Evolutionary conservation across 2,329 filamentous ascomycete genomes (phyloP).

Genomic region (Xylogone sp.): DNA sequence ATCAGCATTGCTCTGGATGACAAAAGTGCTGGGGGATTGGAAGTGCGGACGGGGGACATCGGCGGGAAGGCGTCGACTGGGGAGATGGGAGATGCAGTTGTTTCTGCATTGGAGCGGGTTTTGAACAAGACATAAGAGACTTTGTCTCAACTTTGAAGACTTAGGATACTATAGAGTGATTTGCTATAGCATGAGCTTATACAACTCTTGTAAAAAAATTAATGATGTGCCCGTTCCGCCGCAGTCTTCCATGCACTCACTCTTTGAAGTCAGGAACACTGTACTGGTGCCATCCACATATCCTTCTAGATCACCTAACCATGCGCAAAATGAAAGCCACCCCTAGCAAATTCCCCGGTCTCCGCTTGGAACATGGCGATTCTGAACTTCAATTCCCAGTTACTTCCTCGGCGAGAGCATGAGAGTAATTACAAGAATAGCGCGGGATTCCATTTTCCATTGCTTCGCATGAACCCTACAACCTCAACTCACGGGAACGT

Average conservation of each 20-base stretch:
- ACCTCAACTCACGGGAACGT: background rate
- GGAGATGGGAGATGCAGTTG: background rate
- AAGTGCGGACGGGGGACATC: slow-evolving; percentile 75
- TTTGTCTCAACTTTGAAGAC: too few species aligned
- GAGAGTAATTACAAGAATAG: background rate
- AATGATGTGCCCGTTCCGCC: background rate
- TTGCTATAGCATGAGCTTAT: background rate
- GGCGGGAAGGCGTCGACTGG: slow-evolving; percentile 50
- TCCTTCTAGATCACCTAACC: background rate
- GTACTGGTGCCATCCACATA: background rate
- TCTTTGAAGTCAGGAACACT: background rate
- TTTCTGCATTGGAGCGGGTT: background rate
- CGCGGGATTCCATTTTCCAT: too few species aligned
- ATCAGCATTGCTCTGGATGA: slow-evolving; percentile 74
- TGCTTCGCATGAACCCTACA: too few species aligned
- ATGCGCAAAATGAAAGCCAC: too few species aligned
- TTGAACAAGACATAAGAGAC: background rate
- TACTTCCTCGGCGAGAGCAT: background rate
- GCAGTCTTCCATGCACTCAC: background rate
- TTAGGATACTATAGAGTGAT: too few species aligned
- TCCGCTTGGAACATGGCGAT: background rate
- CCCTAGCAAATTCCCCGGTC: too few species aligned
- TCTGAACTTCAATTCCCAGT: background rate
- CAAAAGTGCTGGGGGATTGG: slow-evolving; percentile 26
- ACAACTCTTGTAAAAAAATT: background rate